Conservation (phyloP, 1,139 yeast species). For the Scheffersomyces insectosa region DNA sequence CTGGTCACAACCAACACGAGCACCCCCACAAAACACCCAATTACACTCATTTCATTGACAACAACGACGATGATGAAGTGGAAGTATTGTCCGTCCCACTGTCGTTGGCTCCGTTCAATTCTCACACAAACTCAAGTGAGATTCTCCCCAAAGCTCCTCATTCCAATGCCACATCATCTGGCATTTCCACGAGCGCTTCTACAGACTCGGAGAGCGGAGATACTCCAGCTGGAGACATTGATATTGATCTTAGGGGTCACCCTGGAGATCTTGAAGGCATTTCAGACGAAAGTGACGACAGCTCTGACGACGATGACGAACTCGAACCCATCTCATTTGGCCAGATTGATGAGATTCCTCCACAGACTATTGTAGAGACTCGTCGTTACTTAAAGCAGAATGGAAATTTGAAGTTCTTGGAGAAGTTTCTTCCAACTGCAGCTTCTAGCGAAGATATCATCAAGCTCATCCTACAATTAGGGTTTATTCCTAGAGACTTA, state of each 20-base stretch:
- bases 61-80: constrained; percentile 2
- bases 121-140: background rate
- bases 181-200: background rate
- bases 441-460: constrained; percentile 57
- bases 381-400: constrained; percentile 58
- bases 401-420: constrained; percentile 62
- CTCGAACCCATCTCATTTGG: background rate
- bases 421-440: constrained; percentile 58
- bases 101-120: background rate
- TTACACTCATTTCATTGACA: background rate
- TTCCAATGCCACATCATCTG: background rate
- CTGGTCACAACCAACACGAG: too few relatives aligned
- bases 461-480: constrained; percentile 49
- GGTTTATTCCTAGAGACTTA: constrained; percentile 49
- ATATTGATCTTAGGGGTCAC: background rate
- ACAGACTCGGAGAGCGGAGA: background rate
- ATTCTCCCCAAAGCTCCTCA: background rate
- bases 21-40: too few relatives aligned
- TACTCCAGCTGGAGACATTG: background rate
- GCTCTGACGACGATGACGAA: background rate
- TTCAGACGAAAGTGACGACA: background rate
- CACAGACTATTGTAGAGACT: constrained; percentile 36
- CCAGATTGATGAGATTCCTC: constrained; percentile 8
- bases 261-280: too few relatives aligned
- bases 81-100: background rate